Conservation (phyloP, 352 stramenopile species). For the Pythium sp. region DNA sequence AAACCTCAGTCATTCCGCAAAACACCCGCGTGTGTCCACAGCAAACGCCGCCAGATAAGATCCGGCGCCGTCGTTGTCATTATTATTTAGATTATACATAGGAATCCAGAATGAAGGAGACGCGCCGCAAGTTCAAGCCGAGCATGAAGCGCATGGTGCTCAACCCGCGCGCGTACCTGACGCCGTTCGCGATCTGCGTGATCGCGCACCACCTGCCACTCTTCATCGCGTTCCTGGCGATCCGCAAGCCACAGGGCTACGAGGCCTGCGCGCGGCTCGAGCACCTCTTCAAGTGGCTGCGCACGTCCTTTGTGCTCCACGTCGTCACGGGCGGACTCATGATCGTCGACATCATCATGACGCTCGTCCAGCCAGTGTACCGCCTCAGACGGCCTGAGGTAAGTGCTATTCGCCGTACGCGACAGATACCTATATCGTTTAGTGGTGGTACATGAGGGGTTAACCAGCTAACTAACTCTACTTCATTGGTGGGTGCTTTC, state of each 20-base stretch:
- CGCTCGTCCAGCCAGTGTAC: constrained; percentile 56
- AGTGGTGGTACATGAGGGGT: too few relatives aligned
- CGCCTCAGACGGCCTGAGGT: constrained; percentile 52
- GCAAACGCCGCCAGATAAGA: background rate
- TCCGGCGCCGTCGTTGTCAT: background rate
- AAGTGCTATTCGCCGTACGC: background rate
- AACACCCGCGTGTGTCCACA: background rate
- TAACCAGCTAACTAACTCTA: background rate
- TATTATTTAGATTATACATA: background rate
- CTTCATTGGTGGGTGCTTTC: background rate
- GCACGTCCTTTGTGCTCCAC: constrained; percentile 54
- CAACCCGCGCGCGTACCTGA: constrained; percentile 76
- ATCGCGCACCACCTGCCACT: constrained; percentile 66
- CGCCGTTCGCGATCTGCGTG: constrained; percentile 50
- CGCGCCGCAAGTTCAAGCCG: background rate
- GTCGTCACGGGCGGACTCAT: constrained; percentile 37
- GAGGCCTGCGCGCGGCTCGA: constrained; percentile 36
- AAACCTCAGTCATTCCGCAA: background rate
- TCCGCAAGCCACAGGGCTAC: constrained; percentile 38
- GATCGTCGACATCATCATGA: constrained; percentile 35
- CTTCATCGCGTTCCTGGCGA: constrained; percentile 47
- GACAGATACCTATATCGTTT: background rate
- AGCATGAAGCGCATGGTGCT: constrained; percentile 66
- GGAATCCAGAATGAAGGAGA: background rate
- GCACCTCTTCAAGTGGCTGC: constrained; percentile 59